phyloP scores from a whole-genome alignment of 306 rosid genomes.

The Vicia villosa region DNA sequence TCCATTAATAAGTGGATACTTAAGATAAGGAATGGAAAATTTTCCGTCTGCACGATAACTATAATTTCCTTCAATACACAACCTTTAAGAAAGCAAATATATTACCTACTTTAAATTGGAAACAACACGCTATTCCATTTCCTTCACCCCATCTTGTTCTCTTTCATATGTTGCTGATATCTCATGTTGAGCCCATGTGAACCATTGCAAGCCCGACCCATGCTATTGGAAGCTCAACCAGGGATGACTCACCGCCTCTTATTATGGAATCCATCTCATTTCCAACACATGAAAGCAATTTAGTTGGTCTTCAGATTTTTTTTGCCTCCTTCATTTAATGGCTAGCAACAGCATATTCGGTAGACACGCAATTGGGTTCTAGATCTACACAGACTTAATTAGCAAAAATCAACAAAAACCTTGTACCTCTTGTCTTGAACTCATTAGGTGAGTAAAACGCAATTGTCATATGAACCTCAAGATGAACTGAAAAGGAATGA shows the following conservation, averaged over 20 bases:
- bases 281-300: conserved; percentile 88
- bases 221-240: conserved; percentile 76
- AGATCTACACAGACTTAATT: too few species aligned
- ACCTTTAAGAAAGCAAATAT: conserved; percentile 15
- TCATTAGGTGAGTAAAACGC: too few species aligned
- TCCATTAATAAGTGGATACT: conserved; percentile 17
- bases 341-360: conserved; percentile 80
- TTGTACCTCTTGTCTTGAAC: too few species aligned
- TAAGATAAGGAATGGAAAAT: conserved; percentile 18
- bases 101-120: conserved; percentile 81
- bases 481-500: too few species aligned
- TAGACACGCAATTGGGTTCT: conserved; percentile 93
- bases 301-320: conserved; percentile 87
- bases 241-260: conserved; percentile 80
- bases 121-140: conserved; percentile 71
- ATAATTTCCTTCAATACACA: background rate
- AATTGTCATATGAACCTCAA: too few species aligned
- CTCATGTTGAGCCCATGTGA: conserved; percentile 94
- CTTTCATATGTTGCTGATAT: conserved; percentile 72
- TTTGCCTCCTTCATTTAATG: conserved; percentile 92
- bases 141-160: conserved; percentile 62
- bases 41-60: background rate
- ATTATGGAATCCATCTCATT: conserved; percentile 95
- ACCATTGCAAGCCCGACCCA: conserved; percentile 97
- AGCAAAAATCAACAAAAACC: too few species aligned